A percentile compares a stretch with the other conserved stretches of the same genome.
These are phyloP conservation scores for Wakefieldia striispora DNA, from an alignment of 768 basidiomycete genomes.

Conservation along the genomic window DNA sequence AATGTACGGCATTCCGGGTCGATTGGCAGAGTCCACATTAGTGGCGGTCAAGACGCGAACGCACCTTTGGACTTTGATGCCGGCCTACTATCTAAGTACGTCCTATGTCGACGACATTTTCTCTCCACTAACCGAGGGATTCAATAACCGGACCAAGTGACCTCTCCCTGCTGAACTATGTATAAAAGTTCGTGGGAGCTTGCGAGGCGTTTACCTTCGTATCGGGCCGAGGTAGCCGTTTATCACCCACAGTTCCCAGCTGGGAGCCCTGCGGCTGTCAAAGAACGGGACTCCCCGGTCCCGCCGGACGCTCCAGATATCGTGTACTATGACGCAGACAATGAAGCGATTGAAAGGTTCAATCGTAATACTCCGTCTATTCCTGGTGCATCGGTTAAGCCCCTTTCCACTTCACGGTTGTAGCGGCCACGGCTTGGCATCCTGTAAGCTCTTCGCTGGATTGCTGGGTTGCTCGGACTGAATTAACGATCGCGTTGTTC, in stretches of 20 bases:
- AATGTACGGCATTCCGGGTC: slow-evolving; percentile 40
- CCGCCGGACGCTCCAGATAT: slow-evolving; percentile 28
- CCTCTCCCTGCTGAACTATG: slow-evolving; percentile 41
- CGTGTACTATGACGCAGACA: slow-evolving; percentile 32
- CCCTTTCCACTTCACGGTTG: no score
- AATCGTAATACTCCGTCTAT: slow-evolving; percentile 2
- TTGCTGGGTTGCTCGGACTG: no score
- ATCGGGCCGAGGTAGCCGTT: slow-evolving; percentile 8
- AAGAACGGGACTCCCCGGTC: slow-evolving; percentile 16
- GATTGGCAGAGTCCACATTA: slow-evolving; percentile 46
- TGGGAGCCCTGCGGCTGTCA: slow-evolving; percentile 26
- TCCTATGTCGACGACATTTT: background rate
- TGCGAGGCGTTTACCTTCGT: slow-evolving; percentile 46
- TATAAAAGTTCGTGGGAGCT: slow-evolving; percentile 57
- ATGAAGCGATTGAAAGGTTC: slow-evolving; percentile 30
- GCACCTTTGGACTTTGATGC: slow-evolving; percentile 44
- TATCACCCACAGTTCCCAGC: slow-evolving; percentile 25
- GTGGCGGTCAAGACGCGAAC: slow-evolving; percentile 38
- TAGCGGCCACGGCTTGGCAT: background rate
- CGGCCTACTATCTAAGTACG: slow-evolving; percentile 44
- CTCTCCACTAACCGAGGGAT: background rate
- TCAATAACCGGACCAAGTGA: slow-evolving; percentile 27
- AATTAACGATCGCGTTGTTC: background rate
- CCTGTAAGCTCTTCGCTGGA: background rate
- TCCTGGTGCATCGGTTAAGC: background rate